These are phyloP conservation scores for Digitaria exilis DNA, from an alignment of 202 grass and related monocot species.

Conservation along the genomic window DNA sequence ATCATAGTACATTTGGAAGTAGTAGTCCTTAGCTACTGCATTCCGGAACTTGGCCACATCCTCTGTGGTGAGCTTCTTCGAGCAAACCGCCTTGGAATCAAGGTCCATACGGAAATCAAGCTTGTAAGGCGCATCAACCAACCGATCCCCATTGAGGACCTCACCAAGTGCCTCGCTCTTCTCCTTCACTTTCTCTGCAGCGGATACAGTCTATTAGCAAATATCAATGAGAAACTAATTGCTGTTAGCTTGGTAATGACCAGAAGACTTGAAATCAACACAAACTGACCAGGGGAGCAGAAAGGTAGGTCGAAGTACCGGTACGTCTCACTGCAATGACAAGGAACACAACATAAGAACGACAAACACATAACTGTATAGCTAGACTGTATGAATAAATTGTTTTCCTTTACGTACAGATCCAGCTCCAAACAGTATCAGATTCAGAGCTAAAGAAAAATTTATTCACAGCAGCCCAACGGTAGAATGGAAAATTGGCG, in stretches of 20 bases:
- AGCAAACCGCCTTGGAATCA: slow-evolving; percentile 76
- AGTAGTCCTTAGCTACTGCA: slow-evolving; percentile 85
- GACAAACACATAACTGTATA: neutral
- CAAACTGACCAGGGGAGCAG: slow-evolving; percentile 77
- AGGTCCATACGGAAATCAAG: slow-evolving; percentile 62
- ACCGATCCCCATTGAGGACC: slow-evolving; percentile 86
- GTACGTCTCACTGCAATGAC: slow-evolving; percentile 82
- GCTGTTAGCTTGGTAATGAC: neutral
- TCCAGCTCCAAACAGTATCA: slow-evolving; percentile 8
- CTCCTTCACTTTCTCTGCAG: slow-evolving; percentile 84
- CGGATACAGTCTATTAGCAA: slow-evolving; percentile 10
- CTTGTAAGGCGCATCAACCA: slow-evolving; percentile 96
- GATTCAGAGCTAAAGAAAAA: neutral
- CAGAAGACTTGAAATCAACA: neutral
- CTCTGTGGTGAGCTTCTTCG: slow-evolving; percentile 73
- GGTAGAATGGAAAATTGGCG: slow-evolving; percentile 1
- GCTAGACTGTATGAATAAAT: neutral
- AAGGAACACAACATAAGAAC: slow-evolving; percentile 2
- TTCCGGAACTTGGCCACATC: slow-evolving; percentile 76
- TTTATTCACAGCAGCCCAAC: neutral
- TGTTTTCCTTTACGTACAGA: slow-evolving; percentile 19
- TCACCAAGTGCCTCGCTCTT: slow-evolving; percentile 88
- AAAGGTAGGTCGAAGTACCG: slow-evolving; percentile 96
- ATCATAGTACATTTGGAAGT: slow-evolving; percentile 99
- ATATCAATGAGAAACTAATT: neutral